A percentile compares a stretch with the other conserved stretches of the same genome.
Conservation (phyloP, 2,329 filamentous ascomycete species). For the Arthrobotrys entomopaga region DNA sequence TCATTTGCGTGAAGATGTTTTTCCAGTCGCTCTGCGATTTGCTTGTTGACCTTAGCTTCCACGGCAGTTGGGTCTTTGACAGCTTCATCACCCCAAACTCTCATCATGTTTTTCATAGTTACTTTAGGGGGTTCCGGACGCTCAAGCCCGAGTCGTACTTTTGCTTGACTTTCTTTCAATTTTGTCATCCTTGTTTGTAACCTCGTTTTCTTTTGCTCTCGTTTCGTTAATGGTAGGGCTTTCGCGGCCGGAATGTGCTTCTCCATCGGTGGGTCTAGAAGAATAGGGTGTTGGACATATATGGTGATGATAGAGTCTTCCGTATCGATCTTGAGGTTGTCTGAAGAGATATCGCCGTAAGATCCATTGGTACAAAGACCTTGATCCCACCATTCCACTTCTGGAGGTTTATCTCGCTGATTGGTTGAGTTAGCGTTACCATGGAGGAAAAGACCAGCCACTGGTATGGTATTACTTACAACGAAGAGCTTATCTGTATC, state of each 20-base stretch:
- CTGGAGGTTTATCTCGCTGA: conserved; percentile 75
- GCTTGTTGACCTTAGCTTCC: conserved; percentile 89
- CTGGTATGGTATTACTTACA: conserved; percentile 63
- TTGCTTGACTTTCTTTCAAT: conserved; percentile 94
- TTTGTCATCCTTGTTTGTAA: conserved; percentile 91
- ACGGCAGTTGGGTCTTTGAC: conserved; percentile 98
- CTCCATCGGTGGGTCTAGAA: conserved; percentile 90
- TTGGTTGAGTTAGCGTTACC: conserved; percentile 8
- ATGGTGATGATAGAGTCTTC: conserved; percentile 88
- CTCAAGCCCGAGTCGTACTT: conserved; percentile 88
- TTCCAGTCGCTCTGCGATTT: conserved; percentile 86
- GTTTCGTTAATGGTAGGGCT: conserved; percentile 88
- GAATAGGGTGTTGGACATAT: conserved; percentile 91
- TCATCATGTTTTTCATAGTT: conserved; percentile 97
- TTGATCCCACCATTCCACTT: conserved; percentile 98
- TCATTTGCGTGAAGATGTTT: conserved; percentile 83
- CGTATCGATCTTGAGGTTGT: conserved; percentile 77
- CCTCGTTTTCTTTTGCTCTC: conserved; percentile 90
- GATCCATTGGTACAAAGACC: conserved; percentile 78
- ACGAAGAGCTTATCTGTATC: conserved; percentile 90
- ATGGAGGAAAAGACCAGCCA: not conserved
- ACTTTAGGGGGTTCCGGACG: conserved; percentile 94
- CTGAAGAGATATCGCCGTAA: conserved; percentile 76
- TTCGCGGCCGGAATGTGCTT: conserved; percentile 81
- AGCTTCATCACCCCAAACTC: conserved; percentile 87